Conservation (phyloP, 2,329 filamentous ascomycete species). For the Aspergillus japonicus region DNA sequence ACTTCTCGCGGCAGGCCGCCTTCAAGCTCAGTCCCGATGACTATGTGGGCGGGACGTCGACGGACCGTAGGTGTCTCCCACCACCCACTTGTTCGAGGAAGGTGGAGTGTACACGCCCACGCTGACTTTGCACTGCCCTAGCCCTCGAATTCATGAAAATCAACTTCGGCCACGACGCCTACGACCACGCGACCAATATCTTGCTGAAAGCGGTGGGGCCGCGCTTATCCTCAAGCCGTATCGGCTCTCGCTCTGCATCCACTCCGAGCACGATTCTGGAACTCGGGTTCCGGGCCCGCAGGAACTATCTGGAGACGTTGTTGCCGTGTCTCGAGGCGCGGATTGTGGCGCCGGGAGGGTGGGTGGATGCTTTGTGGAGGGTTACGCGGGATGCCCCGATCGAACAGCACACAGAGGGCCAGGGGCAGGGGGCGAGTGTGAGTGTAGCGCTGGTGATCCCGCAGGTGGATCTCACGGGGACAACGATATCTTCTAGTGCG, state of each 20-base stretch:
- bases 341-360: neutral
- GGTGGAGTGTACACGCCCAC: no score
- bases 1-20: neutral
- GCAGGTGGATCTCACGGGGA: no score
- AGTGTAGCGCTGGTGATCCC: no score
- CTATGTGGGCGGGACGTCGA: neutral
- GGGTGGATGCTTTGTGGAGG: no score
- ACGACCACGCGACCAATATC: neutral
- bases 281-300: neutral
- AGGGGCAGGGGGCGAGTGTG: no score
- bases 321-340: neutral
- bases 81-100: no score
- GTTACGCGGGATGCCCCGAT: no score
- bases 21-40: conserved; percentile 2
- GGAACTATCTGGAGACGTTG: neutral
- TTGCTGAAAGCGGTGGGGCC: neutral
- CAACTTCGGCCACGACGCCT: conserved; percentile 4
- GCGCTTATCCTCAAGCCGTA: neutral
- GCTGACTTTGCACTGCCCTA: no score
- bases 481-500: no score
- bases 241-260: no score
- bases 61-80: no score
- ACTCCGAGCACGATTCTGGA: neutral
- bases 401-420: no score
- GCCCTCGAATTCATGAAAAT: conserved; percentile 1